These are phyloP conservation scores for Saksenaea vasiformis DNA, from an alignment of 371 early-diverging fungal species.

Conservation along the genomic window DNA sequence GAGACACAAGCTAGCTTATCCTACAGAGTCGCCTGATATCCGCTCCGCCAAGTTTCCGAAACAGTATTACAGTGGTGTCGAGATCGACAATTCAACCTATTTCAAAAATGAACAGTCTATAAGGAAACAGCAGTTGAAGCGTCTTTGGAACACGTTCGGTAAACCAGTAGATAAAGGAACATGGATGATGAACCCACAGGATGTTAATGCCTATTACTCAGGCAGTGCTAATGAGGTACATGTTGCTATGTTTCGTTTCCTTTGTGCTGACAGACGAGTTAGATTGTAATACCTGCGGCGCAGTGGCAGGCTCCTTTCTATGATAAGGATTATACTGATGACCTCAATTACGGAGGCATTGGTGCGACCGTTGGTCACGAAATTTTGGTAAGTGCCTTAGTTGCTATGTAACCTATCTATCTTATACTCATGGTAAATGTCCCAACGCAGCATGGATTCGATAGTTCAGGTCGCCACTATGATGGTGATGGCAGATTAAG, in stretches of 20 bases:
- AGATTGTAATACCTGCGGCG: conserved; percentile 63
- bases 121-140: conserved; percentile 20
- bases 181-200: conserved; percentile 63
- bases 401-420: neutral
- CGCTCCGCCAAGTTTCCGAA: conserved; percentile 45
- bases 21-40: conserved; percentile 45
- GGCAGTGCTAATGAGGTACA: conserved; percentile 49
- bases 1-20: conserved; percentile 53
- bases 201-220: conserved; percentile 64
- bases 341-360: conserved; percentile 57
- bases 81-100: conserved; percentile 31
- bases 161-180: conserved; percentile 42
- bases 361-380: conserved; percentile 64
- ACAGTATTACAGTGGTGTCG: conserved; percentile 42
- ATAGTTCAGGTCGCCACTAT: conserved; percentile 53
- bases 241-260: neutral
- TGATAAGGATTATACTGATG: conserved; percentile 32
- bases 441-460: conserved; percentile 43
- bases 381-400: conserved; percentile 48
- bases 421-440: neutral
- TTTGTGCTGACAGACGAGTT: neutral
- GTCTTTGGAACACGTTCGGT: conserved; percentile 34
- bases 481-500: conserved; percentile 39
- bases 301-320: conserved; percentile 61
- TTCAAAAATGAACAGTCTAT: conserved; percentile 49